phyloP scores from a whole-genome alignment of 139 green algal genomes.

The Diplosphaera chodatii region DNA sequence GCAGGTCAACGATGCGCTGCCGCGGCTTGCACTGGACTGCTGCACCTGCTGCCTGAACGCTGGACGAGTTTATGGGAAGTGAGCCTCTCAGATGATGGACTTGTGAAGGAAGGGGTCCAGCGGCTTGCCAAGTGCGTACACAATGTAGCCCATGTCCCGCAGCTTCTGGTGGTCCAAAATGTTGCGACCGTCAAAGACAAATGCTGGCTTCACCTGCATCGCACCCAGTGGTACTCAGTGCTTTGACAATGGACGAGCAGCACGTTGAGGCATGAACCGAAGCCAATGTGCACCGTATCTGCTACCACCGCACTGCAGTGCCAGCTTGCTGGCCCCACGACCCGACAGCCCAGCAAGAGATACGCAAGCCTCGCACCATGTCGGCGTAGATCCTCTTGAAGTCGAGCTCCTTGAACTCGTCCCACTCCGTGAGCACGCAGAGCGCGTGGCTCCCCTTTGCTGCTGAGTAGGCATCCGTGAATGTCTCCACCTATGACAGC shows the following conservation, averaged over 20 bases:
- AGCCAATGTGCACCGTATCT: too few species aligned
- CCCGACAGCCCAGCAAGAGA: too few species aligned
- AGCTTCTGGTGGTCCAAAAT: conserved; percentile 87
- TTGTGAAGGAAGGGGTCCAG: conserved; percentile 93
- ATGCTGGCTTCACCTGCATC: conserved; percentile 81
- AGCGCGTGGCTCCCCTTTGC: conserved; percentile 77
- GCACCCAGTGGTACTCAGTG: too few species aligned
- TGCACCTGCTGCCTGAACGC: too few species aligned
- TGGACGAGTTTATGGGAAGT: too few species aligned
- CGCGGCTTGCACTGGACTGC: too few species aligned
- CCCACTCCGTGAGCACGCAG: conserved; percentile 96
- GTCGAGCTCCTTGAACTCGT: conserved; percentile 90
- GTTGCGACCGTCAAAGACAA: conserved; percentile 98
- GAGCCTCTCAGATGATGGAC: conserved; percentile 8
- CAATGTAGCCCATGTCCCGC: conserved; percentile 94
- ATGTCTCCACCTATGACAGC: not conserved
- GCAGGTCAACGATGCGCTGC: too few species aligned
- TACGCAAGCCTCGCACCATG: conserved; percentile 69
- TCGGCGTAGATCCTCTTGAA: conserved; percentile 64
- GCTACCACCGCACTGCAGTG: too few species aligned
- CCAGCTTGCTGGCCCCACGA: too few species aligned
- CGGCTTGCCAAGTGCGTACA: conserved; percentile 97
- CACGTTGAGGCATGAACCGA: too few species aligned
- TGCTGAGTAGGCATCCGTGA: not conserved
- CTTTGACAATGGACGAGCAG: too few species aligned